Evolutionary conservation across 164 flowering plant species (phyloP).

Genomic region (Annona squamosa): DNA sequence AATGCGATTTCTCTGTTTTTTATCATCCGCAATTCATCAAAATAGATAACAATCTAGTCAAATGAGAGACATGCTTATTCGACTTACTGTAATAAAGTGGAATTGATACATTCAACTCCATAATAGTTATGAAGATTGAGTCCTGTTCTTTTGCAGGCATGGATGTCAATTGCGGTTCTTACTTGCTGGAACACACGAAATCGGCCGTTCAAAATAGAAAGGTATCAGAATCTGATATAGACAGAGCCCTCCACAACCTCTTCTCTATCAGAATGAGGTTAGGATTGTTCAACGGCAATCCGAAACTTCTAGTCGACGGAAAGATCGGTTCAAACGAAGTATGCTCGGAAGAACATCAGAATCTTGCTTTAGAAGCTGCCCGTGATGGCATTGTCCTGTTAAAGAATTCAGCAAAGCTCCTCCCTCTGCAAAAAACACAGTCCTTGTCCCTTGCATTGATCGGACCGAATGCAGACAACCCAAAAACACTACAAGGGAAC

Average conservation of each 20-base stretch:
- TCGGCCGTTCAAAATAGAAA: constrained; percentile 54
- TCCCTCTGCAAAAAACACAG: constrained; percentile 43
- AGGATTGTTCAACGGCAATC: constrained; percentile 73
- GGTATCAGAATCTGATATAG: constrained; percentile 33
- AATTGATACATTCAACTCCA: neutral
- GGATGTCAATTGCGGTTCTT: constrained; percentile 81
- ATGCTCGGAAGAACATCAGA: constrained; percentile 44
- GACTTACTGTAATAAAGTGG: neutral
- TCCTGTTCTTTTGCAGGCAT: constrained; percentile 42
- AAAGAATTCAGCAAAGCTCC: constrained; percentile 47
- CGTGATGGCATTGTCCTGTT: constrained; percentile 55
- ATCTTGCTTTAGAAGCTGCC: constrained; percentile 66
- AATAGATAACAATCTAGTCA: neutral
- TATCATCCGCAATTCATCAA: neutral
- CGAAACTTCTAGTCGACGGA: constrained; percentile 35
- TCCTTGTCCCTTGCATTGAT: constrained; percentile 48
- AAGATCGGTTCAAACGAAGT: constrained; percentile 32
- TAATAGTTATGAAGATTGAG: neutral
- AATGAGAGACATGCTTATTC: neutral
- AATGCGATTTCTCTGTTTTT: neutral
- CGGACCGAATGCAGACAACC: constrained; percentile 64
- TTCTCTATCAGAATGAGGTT: constrained; percentile 72
- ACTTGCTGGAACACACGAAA: constrained; percentile 46
- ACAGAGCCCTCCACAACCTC: constrained; percentile 73
- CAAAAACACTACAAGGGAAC: constrained; percentile 50